Evolutionary conservation across 1,139 yeast genomes (phyloP).

Genomic region (Torulaspora globosa): DNA sequence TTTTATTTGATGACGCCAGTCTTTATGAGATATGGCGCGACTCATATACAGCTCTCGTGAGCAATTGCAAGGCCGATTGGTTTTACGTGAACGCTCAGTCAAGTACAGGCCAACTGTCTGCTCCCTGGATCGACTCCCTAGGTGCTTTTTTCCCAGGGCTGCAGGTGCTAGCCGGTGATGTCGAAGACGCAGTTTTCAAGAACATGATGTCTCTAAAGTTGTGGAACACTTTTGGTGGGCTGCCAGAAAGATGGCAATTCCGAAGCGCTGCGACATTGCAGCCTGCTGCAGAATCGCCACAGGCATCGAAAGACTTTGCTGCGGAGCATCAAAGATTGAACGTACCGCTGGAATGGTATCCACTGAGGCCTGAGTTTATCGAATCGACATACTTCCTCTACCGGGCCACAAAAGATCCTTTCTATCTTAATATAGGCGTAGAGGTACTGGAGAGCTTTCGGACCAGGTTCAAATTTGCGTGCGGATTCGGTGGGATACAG

Average conservation of each 20-base stretch:
- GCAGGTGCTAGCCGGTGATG: slow-evolving; percentile 72
- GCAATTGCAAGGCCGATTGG: slow-evolving; percentile 50
- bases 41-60: slow-evolving; percentile 54
- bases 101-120: slow-evolving; percentile 47
- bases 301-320: neutral
- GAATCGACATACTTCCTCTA: slow-evolving; percentile 84
- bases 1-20: slow-evolving; percentile 64
- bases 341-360: slow-evolving; percentile 79
- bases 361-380: slow-evolving; percentile 83
- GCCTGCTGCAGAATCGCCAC: slow-evolving; percentile 5
- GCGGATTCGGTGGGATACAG: slow-evolving; percentile 81
- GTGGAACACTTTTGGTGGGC: slow-evolving; percentile 75
- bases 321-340: slow-evolving; percentile 21
- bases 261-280: slow-evolving; percentile 11
- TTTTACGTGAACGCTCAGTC: slow-evolving; percentile 59
- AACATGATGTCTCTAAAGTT: slow-evolving; percentile 68
- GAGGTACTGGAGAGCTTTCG: slow-evolving; percentile 55
- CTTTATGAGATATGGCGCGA: slow-evolving; percentile 57
- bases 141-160: slow-evolving; percentile 88
- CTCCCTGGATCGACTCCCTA: slow-evolving; percentile 78
- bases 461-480: slow-evolving; percentile 50
- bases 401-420: slow-evolving; percentile 81
- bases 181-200: slow-evolving; percentile 57
- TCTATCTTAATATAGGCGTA: slow-evolving; percentile 72
- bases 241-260: slow-evolving; percentile 85